Evolutionary conservation across 2,329 filamentous ascomycete species (phyloP).

Genomic region (Fusarium tuaranense): DNA sequence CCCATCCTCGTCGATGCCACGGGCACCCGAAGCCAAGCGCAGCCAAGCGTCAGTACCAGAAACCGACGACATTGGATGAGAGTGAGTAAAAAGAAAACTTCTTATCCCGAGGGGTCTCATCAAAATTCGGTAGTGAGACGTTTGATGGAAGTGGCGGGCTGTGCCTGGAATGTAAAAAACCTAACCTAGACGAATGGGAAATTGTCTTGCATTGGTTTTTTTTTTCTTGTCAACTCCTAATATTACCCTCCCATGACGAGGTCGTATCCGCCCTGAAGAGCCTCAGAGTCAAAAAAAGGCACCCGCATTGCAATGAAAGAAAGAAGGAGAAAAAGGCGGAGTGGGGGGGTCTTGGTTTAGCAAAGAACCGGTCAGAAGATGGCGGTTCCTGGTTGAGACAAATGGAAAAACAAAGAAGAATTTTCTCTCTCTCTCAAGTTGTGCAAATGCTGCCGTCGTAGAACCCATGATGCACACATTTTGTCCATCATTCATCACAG

Average conservation of each 20-base stretch:
- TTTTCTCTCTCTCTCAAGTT: not conserved
- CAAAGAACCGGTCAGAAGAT: not conserved
- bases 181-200: not conserved
- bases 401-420: slow-evolving; percentile 3
- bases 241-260: slow-evolving; percentile 23
- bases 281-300: slow-evolving; percentile 15
- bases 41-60: slow-evolving; percentile 9
- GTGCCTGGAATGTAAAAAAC: slow-evolving; percentile 28
- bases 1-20: slow-evolving; percentile 26
- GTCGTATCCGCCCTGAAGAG: slow-evolving; percentile 22
- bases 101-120: slow-evolving; percentile 3
- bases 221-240: not conserved
- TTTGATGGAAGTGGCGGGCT: slow-evolving; percentile 22
- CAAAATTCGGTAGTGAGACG: slow-evolving; percentile 26
- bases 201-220: slow-evolving; percentile 19
- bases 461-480: slow-evolving; percentile 26
- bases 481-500: not conserved
- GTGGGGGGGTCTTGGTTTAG: not conserved
- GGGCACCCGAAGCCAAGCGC: slow-evolving; percentile 30
- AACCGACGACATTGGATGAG: not conserved
- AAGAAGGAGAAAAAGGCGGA: not conserved
- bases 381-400: slow-evolving; percentile 8
- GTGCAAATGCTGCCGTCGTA: slow-evolving; percentile 27
- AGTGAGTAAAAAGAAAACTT: not conserved
- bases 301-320: not conserved